Percentiles rank a stretch among this genome's conserved stretches.
These are phyloP conservation scores for Gigaspora rosea DNA, from an alignment of 192 early-diverging fungal genomes.

Conservation along the genomic window DNA sequence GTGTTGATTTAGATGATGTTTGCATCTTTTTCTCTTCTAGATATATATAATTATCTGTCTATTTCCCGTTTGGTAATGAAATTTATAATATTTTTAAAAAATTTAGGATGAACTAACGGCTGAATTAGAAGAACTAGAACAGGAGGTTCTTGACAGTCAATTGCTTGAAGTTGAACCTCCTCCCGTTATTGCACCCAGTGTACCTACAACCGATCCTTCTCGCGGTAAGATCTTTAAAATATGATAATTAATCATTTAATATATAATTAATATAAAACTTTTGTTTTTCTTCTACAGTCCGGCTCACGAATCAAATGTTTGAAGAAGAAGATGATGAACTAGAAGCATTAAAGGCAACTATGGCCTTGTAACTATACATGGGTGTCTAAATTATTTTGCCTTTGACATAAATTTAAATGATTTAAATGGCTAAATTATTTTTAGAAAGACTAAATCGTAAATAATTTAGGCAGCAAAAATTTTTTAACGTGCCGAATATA, in stretches of 20 bases:
- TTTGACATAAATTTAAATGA: too few species aligned
- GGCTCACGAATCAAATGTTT: slow-evolving; percentile 38
- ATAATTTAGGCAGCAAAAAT: too few species aligned
- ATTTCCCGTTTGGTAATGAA: neutral
- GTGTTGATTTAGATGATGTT: slow-evolving; percentile 87
- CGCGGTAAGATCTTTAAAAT: slow-evolving; percentile 50
- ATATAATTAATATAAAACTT: neutral
- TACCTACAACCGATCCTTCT: slow-evolving; percentile 57
- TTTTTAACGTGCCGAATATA: too few species aligned
- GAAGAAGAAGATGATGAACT: slow-evolving; percentile 84
- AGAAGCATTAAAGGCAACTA: slow-evolving; percentile 69
- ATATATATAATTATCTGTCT: neutral
- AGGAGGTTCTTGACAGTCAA: slow-evolving; percentile 87
- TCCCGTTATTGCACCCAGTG: slow-evolving; percentile 60
- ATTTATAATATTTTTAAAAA: neutral
- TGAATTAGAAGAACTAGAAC: slow-evolving; percentile 91
- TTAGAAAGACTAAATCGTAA: too few species aligned
- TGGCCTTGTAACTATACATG: slow-evolving; percentile 63
- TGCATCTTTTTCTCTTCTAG: neutral
- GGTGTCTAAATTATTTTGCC: too few species aligned
- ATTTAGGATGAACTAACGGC: slow-evolving; percentile 77
- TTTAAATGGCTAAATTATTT: too few species aligned
- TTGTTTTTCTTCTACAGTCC: slow-evolving; percentile 34
- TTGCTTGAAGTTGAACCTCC: slow-evolving; percentile 73
- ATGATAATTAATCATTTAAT: neutral